A percentile compares a stretch with the other conserved stretches of the same genome.
Conservation (phyloP, 345 rosid genomes). For the Angophora floribunda region DNA sequence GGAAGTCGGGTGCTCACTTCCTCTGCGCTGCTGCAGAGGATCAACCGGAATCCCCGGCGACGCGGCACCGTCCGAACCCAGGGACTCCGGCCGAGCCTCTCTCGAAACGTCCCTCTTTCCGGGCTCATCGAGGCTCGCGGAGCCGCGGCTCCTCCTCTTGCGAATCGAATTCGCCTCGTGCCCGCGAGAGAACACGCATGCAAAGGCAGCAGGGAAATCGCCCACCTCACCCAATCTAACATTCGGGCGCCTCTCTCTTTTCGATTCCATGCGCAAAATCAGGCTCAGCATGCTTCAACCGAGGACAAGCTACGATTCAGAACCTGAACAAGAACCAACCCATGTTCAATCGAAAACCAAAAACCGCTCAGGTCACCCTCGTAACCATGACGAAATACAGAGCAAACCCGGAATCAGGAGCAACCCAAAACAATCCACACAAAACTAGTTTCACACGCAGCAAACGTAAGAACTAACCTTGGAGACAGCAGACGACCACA, state of each 20-base stretch:
- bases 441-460: not conserved
- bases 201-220: constrained; percentile 50
- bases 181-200: constrained; percentile 28
- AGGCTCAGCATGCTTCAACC: constrained; percentile 8
- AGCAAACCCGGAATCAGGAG: not conserved
- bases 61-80: constrained; percentile 5
- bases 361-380: not conserved
- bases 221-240: constrained; percentile 56
- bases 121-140: not conserved
- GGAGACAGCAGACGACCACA: not conserved
- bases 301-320: not conserved
- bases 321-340: not conserved
- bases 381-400: not conserved
- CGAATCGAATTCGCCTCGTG: constrained; percentile 6
- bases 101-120: constrained; percentile 2
- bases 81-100: constrained; percentile 4
- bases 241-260: constrained; percentile 47
- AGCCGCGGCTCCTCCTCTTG: constrained; percentile 19
- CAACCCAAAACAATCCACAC: not conserved
- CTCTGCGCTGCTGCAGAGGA: constrained; percentile 19
- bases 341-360: not conserved
- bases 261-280: constrained; percentile 38
- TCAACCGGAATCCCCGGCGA: constrained; percentile 11
- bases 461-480: not conserved
- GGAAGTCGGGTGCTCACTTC: constrained; percentile 19